A percentile compares a stretch with the other conserved stretches of the same genome.
Evolutionary conservation across 140 eudicot genomes (phyloP).

Genomic region (Cichorium intybus): DNA sequence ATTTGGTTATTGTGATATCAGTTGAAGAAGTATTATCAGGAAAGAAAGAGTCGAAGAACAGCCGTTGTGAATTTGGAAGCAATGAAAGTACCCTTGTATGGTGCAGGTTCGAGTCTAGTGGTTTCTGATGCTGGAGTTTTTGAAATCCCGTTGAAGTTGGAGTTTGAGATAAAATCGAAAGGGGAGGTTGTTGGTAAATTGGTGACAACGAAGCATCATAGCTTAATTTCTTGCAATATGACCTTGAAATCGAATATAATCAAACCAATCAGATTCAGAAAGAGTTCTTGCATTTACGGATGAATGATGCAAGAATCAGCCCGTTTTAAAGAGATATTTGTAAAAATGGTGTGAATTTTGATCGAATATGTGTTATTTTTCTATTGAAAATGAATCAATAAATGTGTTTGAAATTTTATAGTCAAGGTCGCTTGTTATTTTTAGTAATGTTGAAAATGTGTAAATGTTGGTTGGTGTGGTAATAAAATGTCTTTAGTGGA

Average conservation of each 20-base stretch:
- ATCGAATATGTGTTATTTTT: slow-evolving; percentile 12
- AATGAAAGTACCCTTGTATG: slow-evolving; percentile 80
- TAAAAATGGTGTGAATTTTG: slow-evolving; percentile 29
- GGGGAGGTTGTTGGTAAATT: slow-evolving; percentile 91
- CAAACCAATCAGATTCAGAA: slow-evolving; percentile 73
- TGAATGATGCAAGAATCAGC: slow-evolving; percentile 27
- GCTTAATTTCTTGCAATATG: slow-evolving; percentile 59
- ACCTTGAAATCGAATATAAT: slow-evolving; percentile 51
- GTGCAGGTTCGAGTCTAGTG: slow-evolving; percentile 76
- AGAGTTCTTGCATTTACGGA: slow-evolving; percentile 62
- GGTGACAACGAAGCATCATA: slow-evolving; percentile 66
- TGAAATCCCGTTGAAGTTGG: slow-evolving; percentile 62
- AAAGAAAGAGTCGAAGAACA: slow-evolving; percentile 65
- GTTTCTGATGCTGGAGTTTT: slow-evolving; percentile 29
- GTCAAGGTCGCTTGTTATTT: slow-evolving; percentile 14
- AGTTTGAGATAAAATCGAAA: slow-evolving; percentile 59
- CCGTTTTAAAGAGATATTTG: slow-evolving; percentile 1
- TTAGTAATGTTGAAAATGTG: slow-evolving; percentile 18
- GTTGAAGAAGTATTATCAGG: slow-evolving; percentile 84
- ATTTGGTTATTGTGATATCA: slow-evolving; percentile 24
- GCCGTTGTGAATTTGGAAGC: slow-evolving; percentile 55
- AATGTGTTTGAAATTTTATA: slow-evolving; percentile 3
- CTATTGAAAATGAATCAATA: neutral
- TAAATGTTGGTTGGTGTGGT: slow-evolving; percentile 37
- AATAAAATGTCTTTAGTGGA: slow-evolving; percentile 25